These are phyloP conservation scores for Phialocephala sp. DNA, from an alignment of 2,329 filamentous ascomycete genomes.

Conservation along the genomic window DNA sequence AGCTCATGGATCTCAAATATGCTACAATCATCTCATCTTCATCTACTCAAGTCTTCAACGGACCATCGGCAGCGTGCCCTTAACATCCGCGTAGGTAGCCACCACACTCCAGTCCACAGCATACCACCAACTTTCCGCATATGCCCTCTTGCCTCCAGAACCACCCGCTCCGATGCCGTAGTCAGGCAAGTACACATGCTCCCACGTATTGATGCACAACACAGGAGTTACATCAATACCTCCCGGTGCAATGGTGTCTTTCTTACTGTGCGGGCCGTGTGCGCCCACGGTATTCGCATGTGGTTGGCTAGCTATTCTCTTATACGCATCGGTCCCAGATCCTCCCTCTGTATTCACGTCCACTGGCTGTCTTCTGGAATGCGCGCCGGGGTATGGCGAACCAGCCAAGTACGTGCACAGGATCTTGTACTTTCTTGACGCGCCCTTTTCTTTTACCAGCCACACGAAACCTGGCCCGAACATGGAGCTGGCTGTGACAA, in stretches of 20 bases:
- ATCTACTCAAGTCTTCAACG: constrained; percentile 1
- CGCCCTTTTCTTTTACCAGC: constrained; percentile 68
- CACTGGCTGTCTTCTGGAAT: constrained; percentile 70
- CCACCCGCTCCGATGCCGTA: constrained; percentile 66
- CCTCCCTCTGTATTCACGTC: constrained; percentile 72
- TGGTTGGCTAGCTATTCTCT: constrained; percentile 40
- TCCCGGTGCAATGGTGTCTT: constrained; percentile 61
- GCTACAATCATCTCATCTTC: constrained; percentile 25
- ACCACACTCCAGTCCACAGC: constrained; percentile 85
- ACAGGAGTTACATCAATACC: constrained; percentile 75
- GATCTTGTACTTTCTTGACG: constrained; percentile 60
- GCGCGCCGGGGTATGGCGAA: constrained; percentile 83
- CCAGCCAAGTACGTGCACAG: constrained; percentile 91
- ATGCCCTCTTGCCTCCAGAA: constrained; percentile 75
- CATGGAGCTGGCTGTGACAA: constrained; percentile 84
- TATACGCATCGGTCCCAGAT: constrained; percentile 47
- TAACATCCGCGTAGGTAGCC: constrained; percentile 40
- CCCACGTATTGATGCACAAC: constrained; percentile 94
- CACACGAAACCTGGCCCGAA: constrained; percentile 98
- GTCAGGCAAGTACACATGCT: constrained; percentile 89
- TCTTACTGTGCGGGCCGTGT: constrained; percentile 37
- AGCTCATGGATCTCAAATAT: constrained; percentile 29
- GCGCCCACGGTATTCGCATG: constrained; percentile 44
- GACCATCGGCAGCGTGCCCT: neutral
- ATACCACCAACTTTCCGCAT: constrained; percentile 84